Percentiles rank a stretch among this genome's conserved stretches.
phyloP scores from a whole-genome alignment of 805 yeast genomes.

The Cyberlindnera xishuangbannaensis region DNA sequence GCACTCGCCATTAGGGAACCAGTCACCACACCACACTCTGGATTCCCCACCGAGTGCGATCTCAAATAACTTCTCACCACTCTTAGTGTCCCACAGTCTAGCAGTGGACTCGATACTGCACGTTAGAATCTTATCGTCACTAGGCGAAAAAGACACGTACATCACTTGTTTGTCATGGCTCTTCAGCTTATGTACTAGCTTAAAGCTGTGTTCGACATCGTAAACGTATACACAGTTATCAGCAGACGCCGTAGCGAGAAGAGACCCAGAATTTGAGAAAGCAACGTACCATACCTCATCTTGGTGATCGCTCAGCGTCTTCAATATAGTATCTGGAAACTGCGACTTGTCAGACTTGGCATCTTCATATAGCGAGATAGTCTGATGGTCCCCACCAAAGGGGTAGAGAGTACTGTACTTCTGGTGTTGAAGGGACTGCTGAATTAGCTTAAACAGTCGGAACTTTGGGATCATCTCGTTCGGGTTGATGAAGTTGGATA shows the following conservation, averaged over 20 bases:
- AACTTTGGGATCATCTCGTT: conserved; percentile 47
- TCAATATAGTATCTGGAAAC: conserved; percentile 45
- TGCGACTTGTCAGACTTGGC: conserved; percentile 26
- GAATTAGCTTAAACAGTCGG: conserved; percentile 43
- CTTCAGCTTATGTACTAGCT: conserved; percentile 30
- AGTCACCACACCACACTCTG: conserved; percentile 57
- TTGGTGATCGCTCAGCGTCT: conserved; percentile 45
- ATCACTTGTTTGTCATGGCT: conserved; percentile 52
- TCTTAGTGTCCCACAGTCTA: conserved; percentile 58
- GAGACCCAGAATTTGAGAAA: conserved; percentile 73
- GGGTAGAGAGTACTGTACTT: conserved; percentile 30
- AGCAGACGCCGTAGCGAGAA: conserved; percentile 69
- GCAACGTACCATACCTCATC: conserved; percentile 83
- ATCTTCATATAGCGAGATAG: conserved; percentile 32
- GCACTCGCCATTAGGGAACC: conserved; percentile 50
- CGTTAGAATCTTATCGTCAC: conserved; percentile 59
- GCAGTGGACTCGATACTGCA: conserved; percentile 70
- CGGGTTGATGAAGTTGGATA: conserved; percentile 44
- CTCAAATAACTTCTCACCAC: conserved; percentile 27
- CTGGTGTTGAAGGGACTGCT: conserved; percentile 48
- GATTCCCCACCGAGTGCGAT: conserved; percentile 21
- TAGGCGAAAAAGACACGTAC: conserved; percentile 71
- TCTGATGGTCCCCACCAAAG: conserved; percentile 24
- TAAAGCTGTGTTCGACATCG: conserved; percentile 48
- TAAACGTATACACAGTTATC: conserved; percentile 63